Percentiles rank a stretch among this genome's conserved stretches.
These are phyloP conservation scores for Monosporascus sp. DNA, from an alignment of 2,329 filamentous ascomycete species.

Conservation along the genomic window DNA sequence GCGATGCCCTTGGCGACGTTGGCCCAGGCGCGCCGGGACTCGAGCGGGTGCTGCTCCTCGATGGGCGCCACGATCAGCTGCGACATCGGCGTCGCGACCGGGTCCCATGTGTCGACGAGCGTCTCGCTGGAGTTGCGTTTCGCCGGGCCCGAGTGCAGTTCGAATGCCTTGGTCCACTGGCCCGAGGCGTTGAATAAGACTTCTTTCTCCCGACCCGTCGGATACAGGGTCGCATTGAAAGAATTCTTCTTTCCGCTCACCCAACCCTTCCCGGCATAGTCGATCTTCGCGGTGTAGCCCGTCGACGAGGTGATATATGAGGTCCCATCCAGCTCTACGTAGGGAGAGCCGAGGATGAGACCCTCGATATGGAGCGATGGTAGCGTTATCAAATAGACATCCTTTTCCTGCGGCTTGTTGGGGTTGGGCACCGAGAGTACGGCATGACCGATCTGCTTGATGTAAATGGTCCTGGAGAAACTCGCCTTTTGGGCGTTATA, in stretches of 20 bases:
- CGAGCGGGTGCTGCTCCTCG: slow-evolving; percentile 70
- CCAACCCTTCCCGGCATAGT: slow-evolving; percentile 41
- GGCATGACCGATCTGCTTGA: slow-evolving; percentile 45
- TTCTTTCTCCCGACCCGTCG: slow-evolving; percentile 30
- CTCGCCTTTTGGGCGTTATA: slow-evolving; percentile 48
- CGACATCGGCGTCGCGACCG: slow-evolving; percentile 18
- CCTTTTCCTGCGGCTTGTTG: slow-evolving; percentile 29
- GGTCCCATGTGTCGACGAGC: slow-evolving; percentile 34
- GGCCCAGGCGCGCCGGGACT: slow-evolving; percentile 74
- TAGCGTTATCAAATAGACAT: slow-evolving; percentile 44
- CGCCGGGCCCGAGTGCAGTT: slow-evolving; percentile 22
- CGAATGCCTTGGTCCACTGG: slow-evolving; percentile 38
- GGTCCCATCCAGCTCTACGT: slow-evolving; percentile 41
- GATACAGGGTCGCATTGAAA: slow-evolving; percentile 38
- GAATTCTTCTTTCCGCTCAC: slow-evolving; percentile 39
- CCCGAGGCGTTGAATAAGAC: slow-evolving; percentile 33
- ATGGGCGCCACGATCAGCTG: slow-evolving; percentile 40
- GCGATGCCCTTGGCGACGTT: slow-evolving; percentile 68
- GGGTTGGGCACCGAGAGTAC: slow-evolving; percentile 41
- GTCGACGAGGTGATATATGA: slow-evolving; percentile 40
- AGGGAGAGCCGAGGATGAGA: slow-evolving; percentile 40
- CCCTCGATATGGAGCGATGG: slow-evolving; percentile 44
- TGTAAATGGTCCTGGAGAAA: slow-evolving; percentile 43
- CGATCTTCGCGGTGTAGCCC: slow-evolving; percentile 40
- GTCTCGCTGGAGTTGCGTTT: slow-evolving; percentile 26